These are phyloP conservation scores for Phytophthora pini DNA, from an alignment of 352 stramenopile species.

Conservation along the genomic window DNA sequence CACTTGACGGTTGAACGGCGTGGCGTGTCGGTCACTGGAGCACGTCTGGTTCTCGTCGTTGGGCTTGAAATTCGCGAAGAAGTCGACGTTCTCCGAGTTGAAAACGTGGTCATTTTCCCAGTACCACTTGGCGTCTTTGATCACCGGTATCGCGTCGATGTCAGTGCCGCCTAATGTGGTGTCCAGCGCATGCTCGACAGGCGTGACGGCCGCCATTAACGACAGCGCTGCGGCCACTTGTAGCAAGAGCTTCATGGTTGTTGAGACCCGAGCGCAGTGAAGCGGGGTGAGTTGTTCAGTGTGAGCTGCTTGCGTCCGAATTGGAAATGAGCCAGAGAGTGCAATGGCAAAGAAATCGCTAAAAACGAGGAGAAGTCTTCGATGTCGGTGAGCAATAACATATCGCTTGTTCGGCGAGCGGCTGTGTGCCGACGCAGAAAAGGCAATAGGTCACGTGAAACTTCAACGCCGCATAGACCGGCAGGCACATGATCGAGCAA, in stretches of 20 bases:
- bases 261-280: conserved; percentile 7
- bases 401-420: conserved; percentile 22
- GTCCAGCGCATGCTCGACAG: conserved; percentile 15
- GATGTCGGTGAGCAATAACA: conserved; percentile 3
- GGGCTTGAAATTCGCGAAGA: conserved; percentile 62
- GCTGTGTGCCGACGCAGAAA: conserved; percentile 23
- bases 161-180: conserved; percentile 8
- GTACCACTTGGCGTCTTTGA: conserved; percentile 68
- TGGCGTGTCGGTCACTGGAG: conserved; percentile 69
- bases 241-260: conserved; percentile 31
- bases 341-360: conserved; percentile 9
- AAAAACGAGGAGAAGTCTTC: background rate
- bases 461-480: conserved; percentile 27
- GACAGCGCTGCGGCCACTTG: conserved; percentile 26
- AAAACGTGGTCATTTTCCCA: conserved; percentile 73
- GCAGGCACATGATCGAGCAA: conserved; percentile 4
- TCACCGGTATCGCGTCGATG: conserved; percentile 3
- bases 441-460: conserved; percentile 31
- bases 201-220: background rate
- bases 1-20: conserved; percentile 84
- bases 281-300: conserved; percentile 11
- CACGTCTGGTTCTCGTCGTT: conserved; percentile 73
- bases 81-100: conserved; percentile 31
- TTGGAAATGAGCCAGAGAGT: conserved; percentile 25
- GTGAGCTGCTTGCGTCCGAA: conserved; percentile 21